phyloP scores from a whole-genome alignment of 2,329 filamentous ascomycete species.

The Stemphylium beticola region DNA sequence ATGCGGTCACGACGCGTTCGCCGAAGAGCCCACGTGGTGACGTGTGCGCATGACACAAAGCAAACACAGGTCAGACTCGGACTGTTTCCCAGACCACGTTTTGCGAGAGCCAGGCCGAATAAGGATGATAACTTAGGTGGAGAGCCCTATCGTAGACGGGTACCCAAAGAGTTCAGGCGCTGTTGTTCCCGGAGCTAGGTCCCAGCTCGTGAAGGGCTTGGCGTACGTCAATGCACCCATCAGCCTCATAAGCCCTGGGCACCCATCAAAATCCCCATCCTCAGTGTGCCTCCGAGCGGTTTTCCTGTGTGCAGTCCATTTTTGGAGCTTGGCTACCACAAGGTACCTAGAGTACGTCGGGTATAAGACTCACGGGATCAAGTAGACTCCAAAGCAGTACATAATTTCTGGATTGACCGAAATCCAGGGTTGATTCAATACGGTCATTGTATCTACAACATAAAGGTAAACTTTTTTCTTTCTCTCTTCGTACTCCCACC shows the following conservation, averaged over 20 bases:
- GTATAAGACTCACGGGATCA: too few relatives aligned
- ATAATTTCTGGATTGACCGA: not conserved
- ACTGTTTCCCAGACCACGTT: not conserved
- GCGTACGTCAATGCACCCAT: slow-evolving; percentile 12
- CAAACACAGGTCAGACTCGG: not conserved
- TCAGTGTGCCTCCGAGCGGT: not conserved
- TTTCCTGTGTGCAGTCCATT: not conserved
- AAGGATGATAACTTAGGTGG: not conserved
- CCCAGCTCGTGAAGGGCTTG: slow-evolving; percentile 5
- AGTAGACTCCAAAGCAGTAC: not conserved
- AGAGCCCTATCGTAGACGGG: not conserved
- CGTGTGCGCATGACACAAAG: slow-evolving; percentile 5
- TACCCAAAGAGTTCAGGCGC: slow-evolving; percentile 1
- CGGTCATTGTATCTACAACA: slow-evolving; percentile 25
- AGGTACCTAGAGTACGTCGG: too few relatives aligned
- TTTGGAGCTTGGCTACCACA: too few relatives aligned
- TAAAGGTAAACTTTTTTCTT: slow-evolving; percentile 35
- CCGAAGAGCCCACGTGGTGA: not conserved
- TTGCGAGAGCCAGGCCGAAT: not conserved
- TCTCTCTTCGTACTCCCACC: slow-evolving; percentile 16
- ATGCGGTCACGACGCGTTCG: slow-evolving; percentile 8
- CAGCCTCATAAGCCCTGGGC: not conserved
- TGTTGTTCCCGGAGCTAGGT: not conserved
- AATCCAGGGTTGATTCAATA: not conserved
- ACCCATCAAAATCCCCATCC: not conserved